Evolutionary conservation across 805 yeast genomes (phyloP), one percentile per base, ranked within the genome.

Genomic region (Hanseniaspora thailandica): DNA sequence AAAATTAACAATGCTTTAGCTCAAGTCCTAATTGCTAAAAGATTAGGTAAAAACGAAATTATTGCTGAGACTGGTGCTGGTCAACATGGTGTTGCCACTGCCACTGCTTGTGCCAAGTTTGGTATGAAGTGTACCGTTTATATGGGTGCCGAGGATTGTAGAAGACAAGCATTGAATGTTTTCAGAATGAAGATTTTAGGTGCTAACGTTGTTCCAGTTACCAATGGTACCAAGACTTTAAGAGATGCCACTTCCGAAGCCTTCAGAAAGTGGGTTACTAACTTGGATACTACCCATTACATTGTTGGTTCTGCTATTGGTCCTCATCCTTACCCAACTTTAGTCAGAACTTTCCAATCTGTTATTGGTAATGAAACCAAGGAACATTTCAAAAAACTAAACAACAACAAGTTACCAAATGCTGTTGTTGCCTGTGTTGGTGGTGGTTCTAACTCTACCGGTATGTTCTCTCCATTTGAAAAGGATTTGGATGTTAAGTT

Each of bases 131-230:
- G 98, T 74, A 86, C 86, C 15, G 95, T 93, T 34, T 90, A 79
- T 65, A 93, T 93, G 99, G 99, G 99, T 58, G 97, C 97, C 44
- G 98, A 93, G 71, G 99, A 93, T 72, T 96, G 86, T 43, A 84
- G 96, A 69, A 86, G 99, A 71, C 99, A 93, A 76, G 97, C 99
- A 13, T 75, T 93, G 59, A 93, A 93, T 64, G 99, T 93, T 38
- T 93, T 93, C 76, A 81, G 99, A 74, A 93, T 93, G 95, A 78
- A 87, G 69, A 83, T 93, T 47, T 74, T 93, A 57, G 99, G 99
- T 61, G 99, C 99, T 39, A 82, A 85, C 53, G 98, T 93, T 55
- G 79, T 90, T 57, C 83, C 96, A 33, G 97, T 93, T 52, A 82
- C 85, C 41, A 86, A 86, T 64, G 99, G 99, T 69, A 90, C 98